A percentile compares a stretch with the other conserved stretches of the same genome.
phyloP scores from a whole-genome alignment of 1,284 basidiomycete species.

The Neolentinus lepideus region DNA sequence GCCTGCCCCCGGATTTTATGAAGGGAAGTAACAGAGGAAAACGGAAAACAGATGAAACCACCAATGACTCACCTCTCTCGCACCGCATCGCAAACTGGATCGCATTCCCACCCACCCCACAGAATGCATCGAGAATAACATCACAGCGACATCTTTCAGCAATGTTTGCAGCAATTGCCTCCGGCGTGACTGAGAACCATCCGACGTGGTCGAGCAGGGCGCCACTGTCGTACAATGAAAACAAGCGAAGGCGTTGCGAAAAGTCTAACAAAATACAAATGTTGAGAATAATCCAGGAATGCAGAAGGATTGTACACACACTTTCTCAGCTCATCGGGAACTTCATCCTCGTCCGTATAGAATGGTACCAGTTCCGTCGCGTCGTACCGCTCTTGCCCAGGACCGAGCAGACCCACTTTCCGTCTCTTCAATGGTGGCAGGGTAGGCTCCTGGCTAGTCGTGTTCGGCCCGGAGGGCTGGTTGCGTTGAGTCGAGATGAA shows the following conservation, averaged over 20 bases:
- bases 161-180: constrained; percentile 85
- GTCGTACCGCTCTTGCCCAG: constrained; percentile 43
- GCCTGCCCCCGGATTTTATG: too few species aligned
- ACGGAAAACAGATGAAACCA: background rate
- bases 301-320: constrained; percentile 43
- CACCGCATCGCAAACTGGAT: constrained; percentile 97
- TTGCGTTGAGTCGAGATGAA: too few species aligned
- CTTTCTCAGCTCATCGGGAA: constrained; percentile 74
- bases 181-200: constrained; percentile 97
- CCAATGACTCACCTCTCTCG: constrained; percentile 60
- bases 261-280: constrained; percentile 55
- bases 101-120: constrained; percentile 95
- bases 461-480: too few species aligned
- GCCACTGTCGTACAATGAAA: constrained; percentile 75
- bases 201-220: constrained; percentile 83
- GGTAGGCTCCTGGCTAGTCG: too few species aligned
- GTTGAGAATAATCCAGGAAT: constrained; percentile 4
- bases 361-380: constrained; percentile 66
- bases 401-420: constrained; percentile 22
- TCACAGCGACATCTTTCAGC: constrained; percentile 86
- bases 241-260: constrained; percentile 73
- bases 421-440: constrained; percentile 23
- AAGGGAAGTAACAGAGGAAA: background rate
- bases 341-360: constrained; percentile 55
- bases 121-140: constrained; percentile 88